Conservation (phyloP, 2,329 filamentous ascomycete species). For the Ceratocystis variospora region DNA sequence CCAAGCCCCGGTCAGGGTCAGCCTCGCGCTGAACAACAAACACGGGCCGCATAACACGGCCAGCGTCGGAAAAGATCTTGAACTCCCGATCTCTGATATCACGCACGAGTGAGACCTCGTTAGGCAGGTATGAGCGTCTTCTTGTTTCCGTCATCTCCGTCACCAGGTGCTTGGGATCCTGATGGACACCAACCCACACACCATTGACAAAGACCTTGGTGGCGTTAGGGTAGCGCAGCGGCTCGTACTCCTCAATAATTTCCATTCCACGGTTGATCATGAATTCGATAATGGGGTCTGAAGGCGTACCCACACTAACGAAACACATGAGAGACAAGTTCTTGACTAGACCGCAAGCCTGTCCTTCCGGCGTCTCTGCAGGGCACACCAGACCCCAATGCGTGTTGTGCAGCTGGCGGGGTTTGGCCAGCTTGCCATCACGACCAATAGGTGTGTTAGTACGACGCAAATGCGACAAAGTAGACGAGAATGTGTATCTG, state of each 20-base stretch:
- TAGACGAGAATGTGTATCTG: conserved; percentile 93
- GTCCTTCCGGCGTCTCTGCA: conserved; percentile 93
- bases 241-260: conserved; percentile 87
- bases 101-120: conserved; percentile 86
- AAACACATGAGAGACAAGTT: conserved; percentile 97
- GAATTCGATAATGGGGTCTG: conserved; percentile 82
- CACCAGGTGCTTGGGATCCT: conserved; percentile 75
- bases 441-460: conserved; percentile 96
- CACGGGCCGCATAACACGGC: conserved; percentile 82
- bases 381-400: conserved; percentile 98
- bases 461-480: conserved; percentile 85
- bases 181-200: conserved; percentile 92
- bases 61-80: conserved; percentile 95
- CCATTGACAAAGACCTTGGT: conserved; percentile 98
- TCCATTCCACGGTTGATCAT: conserved; percentile 96
- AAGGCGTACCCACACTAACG: conserved; percentile 86
- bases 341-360: conserved; percentile 96
- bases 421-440: conserved; percentile 96
- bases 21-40: conserved; percentile 88
- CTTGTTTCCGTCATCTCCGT: conserved; percentile 63
- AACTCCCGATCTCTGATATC: conserved; percentile 97
- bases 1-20: conserved; percentile 46
- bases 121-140: conserved; percentile 68
- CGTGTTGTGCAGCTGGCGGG: conserved; percentile 93
- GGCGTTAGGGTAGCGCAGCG: conserved; percentile 69